A percentile compares a stretch with the other conserved stretches of the same genome.
Evolutionary conservation across 164 flowering plant species (phyloP).

Genomic region (Litsea cubeba): DNA sequence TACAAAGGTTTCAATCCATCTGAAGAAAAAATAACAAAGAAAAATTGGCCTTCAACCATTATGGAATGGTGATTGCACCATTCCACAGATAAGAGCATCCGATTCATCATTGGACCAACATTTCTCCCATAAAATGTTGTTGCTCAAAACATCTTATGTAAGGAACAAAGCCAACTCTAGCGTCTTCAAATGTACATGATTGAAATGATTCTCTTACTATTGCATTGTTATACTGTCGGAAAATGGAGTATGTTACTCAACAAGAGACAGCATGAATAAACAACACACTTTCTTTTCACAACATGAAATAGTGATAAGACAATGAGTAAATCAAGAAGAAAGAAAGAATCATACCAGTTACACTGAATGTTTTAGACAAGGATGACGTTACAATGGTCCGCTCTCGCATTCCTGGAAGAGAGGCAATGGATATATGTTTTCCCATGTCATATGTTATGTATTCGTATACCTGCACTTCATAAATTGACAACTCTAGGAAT

Average conservation of each 20-base stretch:
- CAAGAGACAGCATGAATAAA: neutral
- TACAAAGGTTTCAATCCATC: too few relatives aligned
- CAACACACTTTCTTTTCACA: neutral
- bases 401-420: conserved; percentile 74
- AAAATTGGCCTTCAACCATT: too few relatives aligned
- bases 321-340: neutral
- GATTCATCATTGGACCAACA: too few relatives aligned
- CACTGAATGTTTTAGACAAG: conserved; percentile 69
- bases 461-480: conserved; percentile 63
- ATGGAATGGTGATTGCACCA: too few relatives aligned
- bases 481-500: neutral
- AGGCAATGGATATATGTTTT: conserved; percentile 68
- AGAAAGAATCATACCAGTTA: conserved; percentile 45
- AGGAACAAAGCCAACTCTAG: too few relatives aligned
- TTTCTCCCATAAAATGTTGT: too few relatives aligned
- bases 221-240: neutral
- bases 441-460: conserved; percentile 55
- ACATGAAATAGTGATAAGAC: neutral
- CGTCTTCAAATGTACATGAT: too few relatives aligned
- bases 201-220: too few relatives aligned
- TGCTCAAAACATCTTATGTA: too few relatives aligned
- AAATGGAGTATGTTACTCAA: neutral
- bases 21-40: too few relatives aligned
- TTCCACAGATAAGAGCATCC: too few relatives aligned
- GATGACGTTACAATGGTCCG: conserved; percentile 80